Percentiles rank a stretch among this genome's conserved stretches.
Evolutionary conservation across 2,329 filamentous ascomycete species (phyloP).

Genomic region (Acrodontium crateriforme): DNA sequence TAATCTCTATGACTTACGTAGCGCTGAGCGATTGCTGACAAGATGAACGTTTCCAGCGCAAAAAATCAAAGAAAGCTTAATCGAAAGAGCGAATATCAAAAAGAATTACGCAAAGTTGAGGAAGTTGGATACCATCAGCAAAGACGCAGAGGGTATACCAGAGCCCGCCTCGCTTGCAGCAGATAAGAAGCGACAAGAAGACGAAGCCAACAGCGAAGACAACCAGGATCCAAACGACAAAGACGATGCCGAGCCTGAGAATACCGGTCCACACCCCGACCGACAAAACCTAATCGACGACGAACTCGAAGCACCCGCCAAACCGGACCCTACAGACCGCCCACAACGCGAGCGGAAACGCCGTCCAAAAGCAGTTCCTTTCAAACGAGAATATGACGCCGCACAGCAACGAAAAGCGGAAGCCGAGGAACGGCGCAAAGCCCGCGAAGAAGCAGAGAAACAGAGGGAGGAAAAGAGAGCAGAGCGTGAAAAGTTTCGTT

Average conservation of each 20-base stretch:
- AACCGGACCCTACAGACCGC: conserved; percentile 4
- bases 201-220: conserved; percentile 5
- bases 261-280: conserved; percentile 34
- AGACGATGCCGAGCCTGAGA: conserved; percentile 10
- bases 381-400: conserved; percentile 29
- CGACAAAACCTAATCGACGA: conserved; percentile 20
- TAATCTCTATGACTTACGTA: background rate
- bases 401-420: conserved; percentile 46
- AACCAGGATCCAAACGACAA: conserved; percentile 3
- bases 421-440: conserved; percentile 43
- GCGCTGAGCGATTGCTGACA: conserved; percentile 2
- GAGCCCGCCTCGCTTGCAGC: conserved; percentile 16
- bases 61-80: conserved; percentile 79
- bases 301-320: conserved; percentile 5
- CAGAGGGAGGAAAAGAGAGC: conserved; percentile 40
- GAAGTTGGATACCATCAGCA: conserved; percentile 31
- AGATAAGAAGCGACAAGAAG: conserved; percentile 2
- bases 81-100: conserved; percentile 85
- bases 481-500: conserved; percentile 58
- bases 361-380: conserved; percentile 30
- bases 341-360: conserved; percentile 15
- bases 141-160: conserved; percentile 16
- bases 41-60: conserved; percentile 44
- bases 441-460: conserved; percentile 49
- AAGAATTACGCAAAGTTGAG: conserved; percentile 86